Base-by-base conservation (phyloP, 2,329 filamentous ascomycete genomes). In the Neopestalotiopsis clavispora region DNA sequence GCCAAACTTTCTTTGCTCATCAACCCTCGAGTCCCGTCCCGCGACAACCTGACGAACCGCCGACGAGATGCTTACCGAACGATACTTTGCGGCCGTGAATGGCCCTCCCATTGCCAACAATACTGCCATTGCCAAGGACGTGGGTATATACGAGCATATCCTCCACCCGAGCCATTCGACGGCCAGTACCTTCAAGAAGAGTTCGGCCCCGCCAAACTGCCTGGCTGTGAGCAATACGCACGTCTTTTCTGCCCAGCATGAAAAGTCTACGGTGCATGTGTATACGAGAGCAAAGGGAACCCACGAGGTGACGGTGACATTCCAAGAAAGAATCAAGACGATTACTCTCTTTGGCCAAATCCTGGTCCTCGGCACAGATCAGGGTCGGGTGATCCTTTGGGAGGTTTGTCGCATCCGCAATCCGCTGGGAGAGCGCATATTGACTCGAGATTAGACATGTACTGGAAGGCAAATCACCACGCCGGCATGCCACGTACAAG, bases 191-290 rank as follows among this genome's bases (percentile, higher is more conserved):
- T 95, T 96, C 86, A 98, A 98, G 86, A 98, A 97, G 83, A 97
- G 93, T 84, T 92, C 93, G 17, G 90, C 91, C n/a, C 87, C 91
- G 32, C 84, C 87, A 69, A 93, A 95, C 79, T 92, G 93, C 74
- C 84, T 99, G 67, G 95, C 94, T 38, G 87, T 95, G 74, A 97
- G 88, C 80, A 85, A 89, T 59, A 91, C 91, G 23, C 96, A 99
- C 78, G 86, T 98, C 61, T 99, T 97, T 78, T 92, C 95, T 4
- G 95, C 94, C 4, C 96, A 99, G 79, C 87, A 92, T 64, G 94
- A 95, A 72, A 98, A 97, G 80, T 94, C 94, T 0, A 93, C 97
- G 57, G 88, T 99, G 1, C 94, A 98, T 81, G 94, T 99, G 67
- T 99, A 98, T 81, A 95, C 89, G 69, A 88, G 94, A 67, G 86